phyloP scores from a whole-genome alignment of 305 asterid genomes.

The Plantago lanceolata region DNA sequence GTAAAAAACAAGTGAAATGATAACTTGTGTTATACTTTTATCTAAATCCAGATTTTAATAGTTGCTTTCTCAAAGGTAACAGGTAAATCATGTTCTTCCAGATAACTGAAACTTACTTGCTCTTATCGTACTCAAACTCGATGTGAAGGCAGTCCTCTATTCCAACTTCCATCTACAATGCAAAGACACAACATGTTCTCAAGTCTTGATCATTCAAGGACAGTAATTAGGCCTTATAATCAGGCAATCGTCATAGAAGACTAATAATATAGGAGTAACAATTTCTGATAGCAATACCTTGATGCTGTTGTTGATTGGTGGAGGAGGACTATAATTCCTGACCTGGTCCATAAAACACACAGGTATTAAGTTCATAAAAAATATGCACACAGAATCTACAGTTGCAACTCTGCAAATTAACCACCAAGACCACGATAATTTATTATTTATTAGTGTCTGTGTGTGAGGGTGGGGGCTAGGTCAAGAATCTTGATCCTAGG shows the following conservation, averaged over 20 bases:
- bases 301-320: constrained; percentile 81
- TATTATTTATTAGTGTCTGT: too few species aligned
- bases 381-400: neutral
- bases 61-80: constrained; percentile 8
- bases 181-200: constrained; percentile 9
- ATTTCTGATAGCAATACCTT: constrained; percentile 46
- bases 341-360: constrained; percentile 49
- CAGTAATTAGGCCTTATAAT: constrained; percentile 5
- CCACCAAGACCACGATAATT: too few species aligned
- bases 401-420: neutral
- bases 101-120: constrained; percentile 59
- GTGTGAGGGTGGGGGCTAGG: too few species aligned
- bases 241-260: constrained; percentile 19
- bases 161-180: constrained; percentile 95
- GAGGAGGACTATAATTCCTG: constrained; percentile 61
- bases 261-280: constrained; percentile 12
- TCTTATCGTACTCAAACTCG: constrained; percentile 94
- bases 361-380: constrained; percentile 13
- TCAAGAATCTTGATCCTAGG: too few species aligned
- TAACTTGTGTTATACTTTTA: neutral
- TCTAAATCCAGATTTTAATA: neutral
- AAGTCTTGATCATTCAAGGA: neutral
- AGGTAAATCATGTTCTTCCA: constrained; percentile 10
- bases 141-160: constrained; percentile 98
- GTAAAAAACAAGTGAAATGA: neutral